Base-by-base conservation (phyloP, 2,329 filamentous ascomycete genomes). In the Trichoderma koningii region DNA sequence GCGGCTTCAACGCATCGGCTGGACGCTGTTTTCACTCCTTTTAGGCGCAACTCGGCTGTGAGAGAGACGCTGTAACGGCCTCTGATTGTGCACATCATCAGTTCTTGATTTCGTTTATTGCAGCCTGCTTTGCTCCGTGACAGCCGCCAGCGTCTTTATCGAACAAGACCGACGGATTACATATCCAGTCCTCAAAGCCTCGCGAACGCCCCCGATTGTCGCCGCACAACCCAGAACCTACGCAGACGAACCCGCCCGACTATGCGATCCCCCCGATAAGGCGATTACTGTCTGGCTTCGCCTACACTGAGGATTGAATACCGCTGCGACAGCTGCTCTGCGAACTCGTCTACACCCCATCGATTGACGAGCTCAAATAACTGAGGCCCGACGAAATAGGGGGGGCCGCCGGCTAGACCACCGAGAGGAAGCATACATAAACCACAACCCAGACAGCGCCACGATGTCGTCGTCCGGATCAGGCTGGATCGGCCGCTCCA, bases 401-500 rank as follows among this genome's bases (percentile, higher is more conserved):
- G 38, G 48, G 42, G 53, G 30, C 53, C 53, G 53, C 53, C 48
- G 47, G 55, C 23, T 44, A 52, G 45, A 51, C 12, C 34, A 38
- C 34, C 34, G 42, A 38, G 53, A 47, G 19, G 17, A 38, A 19
- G 30, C 10, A 17, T 23, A 23, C 21, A 23, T 23, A 26, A 30
- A 45, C 15, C 53, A 6, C 19, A 51, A 38, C 34, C 34, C 38
- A 50, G 21, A 41, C 64, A 66, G 65, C 65, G n/a, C 68, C 74
- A 76, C 68, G 69, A 87, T 87, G 85, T 82, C 85, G 72, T 82
- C 83, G 63, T 78, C 82, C n/a, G 79, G 80, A 34, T 79, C 81
- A 73, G 84, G 86, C 76, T 89, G 89, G 69, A 82, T 89, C 67
- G 85, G 86, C 81, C 86, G 87, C 70, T 89, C 87, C 70, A 86